A percentile compares a stretch with the other conserved stretches of the same genome.
These are phyloP conservation scores for Chlorella sp. DNA, from an alignment of 139 green algal species.

Conservation along the genomic window DNA sequence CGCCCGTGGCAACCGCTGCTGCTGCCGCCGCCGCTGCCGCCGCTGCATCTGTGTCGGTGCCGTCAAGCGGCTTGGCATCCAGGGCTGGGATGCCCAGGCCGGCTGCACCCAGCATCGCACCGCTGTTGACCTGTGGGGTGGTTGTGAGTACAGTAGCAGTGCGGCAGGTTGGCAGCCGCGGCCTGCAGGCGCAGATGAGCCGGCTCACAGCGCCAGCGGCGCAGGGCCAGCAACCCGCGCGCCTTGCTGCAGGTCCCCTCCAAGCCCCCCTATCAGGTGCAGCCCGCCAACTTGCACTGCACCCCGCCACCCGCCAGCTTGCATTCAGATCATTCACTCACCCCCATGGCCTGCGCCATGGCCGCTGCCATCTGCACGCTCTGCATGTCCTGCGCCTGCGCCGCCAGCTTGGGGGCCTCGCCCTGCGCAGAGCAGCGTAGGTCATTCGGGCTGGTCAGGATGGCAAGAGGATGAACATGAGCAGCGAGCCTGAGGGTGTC, in stretches of 20 bases:
- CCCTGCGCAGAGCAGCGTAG: too few species aligned
- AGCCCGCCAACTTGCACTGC: too few species aligned
- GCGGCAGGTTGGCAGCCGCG: too few species aligned
- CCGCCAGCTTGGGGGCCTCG: neutral
- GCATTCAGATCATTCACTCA: neutral
- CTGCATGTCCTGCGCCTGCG: slow-evolving; percentile 29
- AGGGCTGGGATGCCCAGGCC: slow-evolving; percentile 12
- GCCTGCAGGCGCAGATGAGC: neutral
- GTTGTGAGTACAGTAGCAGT: too few species aligned
- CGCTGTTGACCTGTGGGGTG: slow-evolving; percentile 16
- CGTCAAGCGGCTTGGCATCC: slow-evolving; percentile 3
- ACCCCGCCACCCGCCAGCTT: too few species aligned
- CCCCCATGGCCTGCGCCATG: slow-evolving; percentile 31
- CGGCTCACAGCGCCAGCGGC: too few species aligned
- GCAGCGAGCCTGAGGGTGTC: too few species aligned
- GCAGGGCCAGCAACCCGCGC: too few species aligned
- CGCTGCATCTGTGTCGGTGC: neutral
- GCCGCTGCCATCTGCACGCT: slow-evolving; percentile 24
- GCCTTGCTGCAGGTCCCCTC: too few species aligned
- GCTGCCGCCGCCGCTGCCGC: slow-evolving; percentile 1
- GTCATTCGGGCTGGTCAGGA: too few species aligned
- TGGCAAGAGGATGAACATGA: neutral
- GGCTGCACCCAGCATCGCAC: slow-evolving; percentile 15
- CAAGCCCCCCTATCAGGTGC: too few species aligned
- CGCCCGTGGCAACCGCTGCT: neutral